Evolutionary conservation across 2,329 filamentous ascomycete genomes (phyloP).

Genomic region (Ambrosiella xylebori): DNA sequence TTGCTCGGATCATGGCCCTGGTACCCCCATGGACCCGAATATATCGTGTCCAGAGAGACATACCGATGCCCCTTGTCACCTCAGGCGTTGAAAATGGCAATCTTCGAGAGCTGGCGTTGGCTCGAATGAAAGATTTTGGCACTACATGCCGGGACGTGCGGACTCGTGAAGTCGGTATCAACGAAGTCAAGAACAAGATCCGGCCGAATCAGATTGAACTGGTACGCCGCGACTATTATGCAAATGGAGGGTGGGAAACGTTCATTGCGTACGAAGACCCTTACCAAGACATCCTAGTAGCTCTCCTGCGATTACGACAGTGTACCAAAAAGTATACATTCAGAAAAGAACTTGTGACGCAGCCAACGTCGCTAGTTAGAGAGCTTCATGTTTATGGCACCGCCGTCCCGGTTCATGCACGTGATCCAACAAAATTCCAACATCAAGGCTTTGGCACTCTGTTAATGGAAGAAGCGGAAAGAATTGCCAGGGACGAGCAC

Average conservation of each 20-base stretch:
- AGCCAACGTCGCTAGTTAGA: conserved; percentile 80
- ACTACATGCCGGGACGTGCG: conserved; percentile 92
- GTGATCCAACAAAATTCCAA: conserved; percentile 93
- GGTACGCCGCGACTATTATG: conserved; percentile 79
- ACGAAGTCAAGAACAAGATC: conserved; percentile 98
- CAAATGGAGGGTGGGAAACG: conserved; percentile 96
- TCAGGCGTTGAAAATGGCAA: conserved; percentile 98
- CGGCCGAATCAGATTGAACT: conserved; percentile 91
- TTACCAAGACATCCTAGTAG: conserved; percentile 95
- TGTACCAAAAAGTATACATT: conserved; percentile 87
- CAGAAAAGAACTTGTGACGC: conserved; percentile 65
- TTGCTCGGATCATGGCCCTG: conserved; percentile 86
- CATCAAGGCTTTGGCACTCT: conserved; percentile 94
- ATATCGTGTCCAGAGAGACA: conserved; percentile 95
- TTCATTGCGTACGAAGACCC: conserved; percentile 97
- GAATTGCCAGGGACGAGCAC: conserved; percentile 87
- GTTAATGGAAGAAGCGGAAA: conserved; percentile 93
- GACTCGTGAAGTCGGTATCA: conserved; percentile 92
- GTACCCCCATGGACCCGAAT: conserved; percentile 97
- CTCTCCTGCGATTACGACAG: conserved; percentile 71
- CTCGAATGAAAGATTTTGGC: conserved; percentile 98
- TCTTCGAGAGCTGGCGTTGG: conserved; percentile 75
- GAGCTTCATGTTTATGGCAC: conserved; percentile 95
- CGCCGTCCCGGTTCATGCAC: conserved; percentile 89
- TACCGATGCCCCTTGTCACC: conserved; percentile 99